Percentiles rank a stretch among this genome's conserved stretches.
Conservation (phyloP, 768 basidiomycete species). For the Thelephora aurantiotincta region DNA sequence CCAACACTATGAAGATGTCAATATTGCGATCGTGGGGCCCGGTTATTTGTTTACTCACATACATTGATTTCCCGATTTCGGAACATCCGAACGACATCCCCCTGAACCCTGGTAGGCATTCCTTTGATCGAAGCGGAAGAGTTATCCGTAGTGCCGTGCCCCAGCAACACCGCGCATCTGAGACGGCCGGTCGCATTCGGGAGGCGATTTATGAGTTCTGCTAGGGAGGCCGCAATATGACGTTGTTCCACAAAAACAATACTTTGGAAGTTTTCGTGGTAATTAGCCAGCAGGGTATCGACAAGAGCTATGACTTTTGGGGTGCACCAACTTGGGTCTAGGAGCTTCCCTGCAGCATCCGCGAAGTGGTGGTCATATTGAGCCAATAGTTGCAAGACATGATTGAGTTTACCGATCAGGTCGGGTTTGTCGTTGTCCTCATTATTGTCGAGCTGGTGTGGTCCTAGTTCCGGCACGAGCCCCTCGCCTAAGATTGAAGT, state of each 20-base stretch:
- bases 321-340: conserved; percentile 52
- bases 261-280: conserved; percentile 49
- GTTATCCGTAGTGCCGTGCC: conserved; percentile 38
- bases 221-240: conserved; percentile 59
- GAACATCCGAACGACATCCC: conserved; percentile 51
- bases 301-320: conserved; percentile 58
- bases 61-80: conserved; percentile 52
- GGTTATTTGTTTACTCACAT: conserved; percentile 27
- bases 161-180: conserved; percentile 51
- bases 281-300: conserved; percentile 41
- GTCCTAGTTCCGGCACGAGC: conserved; percentile 8
- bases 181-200: conserved; percentile 43
- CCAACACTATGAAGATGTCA: conserved; percentile 35
- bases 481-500: conserved; percentile 10
- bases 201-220: conserved; percentile 46
- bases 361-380: conserved; percentile 27
- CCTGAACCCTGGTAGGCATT: conserved; percentile 37
- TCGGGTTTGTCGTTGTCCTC: conserved; percentile 1
- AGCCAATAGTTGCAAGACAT: conserved; percentile 33
- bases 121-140: conserved; percentile 24
- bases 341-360: conserved; percentile 22
- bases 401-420: conserved; percentile 29
- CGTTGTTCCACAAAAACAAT: conserved; percentile 85
- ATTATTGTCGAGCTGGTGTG: conserved; percentile 6
- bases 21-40: not conserved